Evolutionary conservation across 306 rosid genomes (phyloP).

Genomic region (Lablab purpureus): DNA sequence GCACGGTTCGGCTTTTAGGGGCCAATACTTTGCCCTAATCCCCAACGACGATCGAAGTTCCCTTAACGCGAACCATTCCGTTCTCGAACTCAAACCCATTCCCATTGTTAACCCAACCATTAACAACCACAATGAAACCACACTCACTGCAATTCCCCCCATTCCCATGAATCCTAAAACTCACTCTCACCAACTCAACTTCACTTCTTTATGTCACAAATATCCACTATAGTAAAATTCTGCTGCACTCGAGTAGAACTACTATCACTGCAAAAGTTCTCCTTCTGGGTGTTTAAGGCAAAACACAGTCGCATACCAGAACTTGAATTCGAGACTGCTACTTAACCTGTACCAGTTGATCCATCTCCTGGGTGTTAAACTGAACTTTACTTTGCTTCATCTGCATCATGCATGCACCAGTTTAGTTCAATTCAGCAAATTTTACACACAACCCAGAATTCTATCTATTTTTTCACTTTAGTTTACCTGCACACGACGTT

Average conservation of each 20-base stretch:
- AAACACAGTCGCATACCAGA: neutral
- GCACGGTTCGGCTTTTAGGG: constrained; percentile 74
- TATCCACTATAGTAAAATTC: neutral
- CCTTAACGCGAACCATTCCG: constrained; percentile 67
- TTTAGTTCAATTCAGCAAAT: constrained; percentile 25
- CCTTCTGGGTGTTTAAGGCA: neutral
- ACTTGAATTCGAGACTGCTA: neutral
- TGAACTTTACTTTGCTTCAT: constrained; percentile 28
- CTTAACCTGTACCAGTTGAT: neutral
- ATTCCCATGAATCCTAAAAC: constrained; percentile 59
- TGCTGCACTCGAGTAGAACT: neutral
- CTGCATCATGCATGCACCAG: constrained; percentile 25
- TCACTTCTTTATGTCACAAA: neutral
- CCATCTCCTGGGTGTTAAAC: neutral
- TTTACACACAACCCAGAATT: constrained; percentile 20
- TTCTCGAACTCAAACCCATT: constrained; percentile 50
- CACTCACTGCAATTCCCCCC: constrained; percentile 43
- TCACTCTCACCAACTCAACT: constrained; percentile 40
- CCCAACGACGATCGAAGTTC: constrained; percentile 84
- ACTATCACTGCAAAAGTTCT: neutral
- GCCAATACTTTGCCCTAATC: constrained; percentile 80
- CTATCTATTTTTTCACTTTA: neutral
- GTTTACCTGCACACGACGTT: constrained; percentile 50
- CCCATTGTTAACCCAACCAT: constrained; percentile 46
- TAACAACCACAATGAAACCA: constrained; percentile 48